Evolutionary conservation across 2,329 filamentous ascomycete genomes (phyloP), one percentile per base, ranked within the genome.

Genomic region (Aspergillus melleus): DNA sequence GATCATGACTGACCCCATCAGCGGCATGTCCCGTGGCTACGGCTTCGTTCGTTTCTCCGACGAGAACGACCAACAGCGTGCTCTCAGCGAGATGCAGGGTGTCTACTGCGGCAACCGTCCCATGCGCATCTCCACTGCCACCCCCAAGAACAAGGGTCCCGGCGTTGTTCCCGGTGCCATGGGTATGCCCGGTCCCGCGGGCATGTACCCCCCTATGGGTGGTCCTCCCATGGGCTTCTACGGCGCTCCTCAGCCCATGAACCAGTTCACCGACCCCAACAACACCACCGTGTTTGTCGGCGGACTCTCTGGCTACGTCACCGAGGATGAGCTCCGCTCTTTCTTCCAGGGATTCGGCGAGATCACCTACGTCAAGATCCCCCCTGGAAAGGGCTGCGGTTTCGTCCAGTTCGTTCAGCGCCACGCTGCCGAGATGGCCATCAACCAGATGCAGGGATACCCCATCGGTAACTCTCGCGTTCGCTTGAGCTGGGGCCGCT

Each of bases 371-470:
- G 95, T 99, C 82, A 99, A 99, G 88, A 99, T 99, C 61, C 95
- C 95, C 56, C 94, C 95, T 66, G 95, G 95, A 81, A 99, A 99
- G 86, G 95, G 95, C 69, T 99, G 95, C 74, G 95, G 95, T 60
- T 99, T 99, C 75, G 95, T 99, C 61, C 95, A 99, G 80, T 99
- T 99, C 71, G 95, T 99, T 59, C 95, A 99, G 82, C 92, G 95
- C 67, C 95, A 99, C 73, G 95, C 95, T 55, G 95, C 95, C 14
- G 95, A 99, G 82, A 99, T 99, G 95, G 95, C 95, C 68, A 99
- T 99, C 86, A 99, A 99, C 82, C 95, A 99, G 81, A 99, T 99
- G 95, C 95, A 99, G 81, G 95, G 95, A 62, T 99, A 99, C 77
- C 95, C 95, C 24, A 99, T 99, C 72, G 95, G 95, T 58, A 99